A percentile compares a stretch with the other conserved stretches of the same genome.
Evolutionary conservation across 2,329 filamentous ascomycete species (phyloP).

Genomic region (Paecilomyces fulvus): DNA sequence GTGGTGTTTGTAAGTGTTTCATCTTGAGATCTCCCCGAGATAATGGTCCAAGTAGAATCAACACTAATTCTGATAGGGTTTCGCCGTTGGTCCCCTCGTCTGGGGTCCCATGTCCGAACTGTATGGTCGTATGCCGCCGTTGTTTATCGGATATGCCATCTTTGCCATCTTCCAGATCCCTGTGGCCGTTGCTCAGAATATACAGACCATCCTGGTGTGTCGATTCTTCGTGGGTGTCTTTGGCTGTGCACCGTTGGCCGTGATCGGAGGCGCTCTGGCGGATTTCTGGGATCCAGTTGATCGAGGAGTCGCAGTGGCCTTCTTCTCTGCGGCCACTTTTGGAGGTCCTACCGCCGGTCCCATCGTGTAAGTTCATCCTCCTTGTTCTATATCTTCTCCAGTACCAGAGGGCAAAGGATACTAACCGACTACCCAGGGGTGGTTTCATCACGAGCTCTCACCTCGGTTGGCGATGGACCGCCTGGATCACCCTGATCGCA

Average conservation of each 20-base stretch:
- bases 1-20: constrained; percentile 32
- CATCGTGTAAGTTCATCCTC: constrained; percentile 28
- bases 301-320: constrained; percentile 38
- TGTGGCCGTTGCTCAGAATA: constrained; percentile 45
- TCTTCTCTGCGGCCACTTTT: constrained; percentile 42
- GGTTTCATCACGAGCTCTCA: constrained; percentile 42
- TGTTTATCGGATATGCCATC: constrained; percentile 41
- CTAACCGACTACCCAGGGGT: constrained; percentile 18
- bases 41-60: not conserved
- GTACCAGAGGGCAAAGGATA: not conserved
- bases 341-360: constrained; percentile 42
- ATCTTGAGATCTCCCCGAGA: constrained; percentile 1
- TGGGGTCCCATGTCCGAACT: constrained; percentile 41
- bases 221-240: constrained; percentile 49
- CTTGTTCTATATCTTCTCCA: not conserved
- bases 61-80: constrained; percentile 17
- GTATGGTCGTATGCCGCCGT: constrained; percentile 42
- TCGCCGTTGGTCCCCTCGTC: constrained; percentile 30
- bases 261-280: constrained; percentile 42
- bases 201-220: constrained; percentile 46
- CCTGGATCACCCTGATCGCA: constrained; percentile 48
- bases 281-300: constrained; percentile 44
- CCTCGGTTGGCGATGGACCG: constrained; percentile 52
- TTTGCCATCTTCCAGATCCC: constrained; percentile 50
- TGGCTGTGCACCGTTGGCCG: constrained; percentile 42